phyloP scores from a whole-genome alignment of 1,284 basidiomycete species.

The Veloboletus limbatus region DNA sequence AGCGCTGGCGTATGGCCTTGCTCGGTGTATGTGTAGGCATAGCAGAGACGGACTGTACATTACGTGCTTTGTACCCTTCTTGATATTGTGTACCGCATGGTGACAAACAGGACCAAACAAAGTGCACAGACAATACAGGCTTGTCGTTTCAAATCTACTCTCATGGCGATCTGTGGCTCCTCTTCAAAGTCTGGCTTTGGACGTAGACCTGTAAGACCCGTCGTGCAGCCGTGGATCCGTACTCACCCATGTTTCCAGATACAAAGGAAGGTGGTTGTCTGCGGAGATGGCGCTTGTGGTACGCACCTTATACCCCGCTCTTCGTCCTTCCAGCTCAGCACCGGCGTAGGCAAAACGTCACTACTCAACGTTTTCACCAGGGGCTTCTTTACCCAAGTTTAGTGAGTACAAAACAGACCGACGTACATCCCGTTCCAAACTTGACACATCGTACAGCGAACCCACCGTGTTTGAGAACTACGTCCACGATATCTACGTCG shows the following conservation, averaged over 20 bases:
- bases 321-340: constrained; percentile 19
- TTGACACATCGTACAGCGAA: constrained; percentile 51
- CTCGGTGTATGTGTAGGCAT: constrained; percentile 22
- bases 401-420: constrained; percentile 50
- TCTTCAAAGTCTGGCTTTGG: constrained; percentile 51
- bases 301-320: constrained; percentile 19
- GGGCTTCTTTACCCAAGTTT: constrained; percentile 86
- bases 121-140: constrained; percentile 5
- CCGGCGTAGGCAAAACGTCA: constrained; percentile 67
- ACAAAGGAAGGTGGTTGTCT: constrained; percentile 75
- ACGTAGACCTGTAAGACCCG: constrained; percentile 46
- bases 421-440: background rate
- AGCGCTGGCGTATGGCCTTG: constrained; percentile 4
- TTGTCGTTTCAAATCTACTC: constrained; percentile 11
- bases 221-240: constrained; percentile 5
- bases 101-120: constrained; percentile 27
- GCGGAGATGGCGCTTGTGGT: constrained; percentile 94
- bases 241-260: constrained; percentile 40
- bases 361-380: constrained; percentile 81
- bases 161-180: constrained; percentile 53
- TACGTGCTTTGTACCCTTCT: constrained; percentile 24
- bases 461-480: constrained; percentile 94
- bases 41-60: constrained; percentile 9
- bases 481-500: constrained; percentile 80
- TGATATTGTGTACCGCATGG: constrained; percentile 17